phyloP scores from a whole-genome alignment of 768 basidiomycete species.

The Lentinus brumalis region DNA sequence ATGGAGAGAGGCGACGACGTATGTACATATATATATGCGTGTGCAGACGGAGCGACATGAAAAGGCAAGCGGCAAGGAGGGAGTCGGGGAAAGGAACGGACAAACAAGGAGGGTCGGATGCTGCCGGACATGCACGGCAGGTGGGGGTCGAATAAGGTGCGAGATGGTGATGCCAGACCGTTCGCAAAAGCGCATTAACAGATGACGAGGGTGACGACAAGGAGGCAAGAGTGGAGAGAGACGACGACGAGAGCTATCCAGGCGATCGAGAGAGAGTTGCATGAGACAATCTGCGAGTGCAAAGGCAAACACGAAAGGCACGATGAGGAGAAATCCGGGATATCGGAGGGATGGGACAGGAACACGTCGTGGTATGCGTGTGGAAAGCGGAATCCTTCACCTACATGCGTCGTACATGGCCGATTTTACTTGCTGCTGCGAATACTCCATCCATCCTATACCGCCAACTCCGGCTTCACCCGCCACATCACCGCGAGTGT shows the following conservation, averaged over 20 bases:
- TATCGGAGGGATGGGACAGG: conserved; percentile 6
- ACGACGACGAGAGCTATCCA: conserved; percentile 2
- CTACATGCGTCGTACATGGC: conserved; percentile 13
- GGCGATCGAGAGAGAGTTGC: background rate
- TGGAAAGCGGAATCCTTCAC: conserved; percentile 3
- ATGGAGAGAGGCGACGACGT: background rate
- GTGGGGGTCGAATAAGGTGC: conserved; percentile 7
- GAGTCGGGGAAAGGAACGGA: background rate
- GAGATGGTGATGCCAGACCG: background rate
- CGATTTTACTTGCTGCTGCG: conserved; percentile 11
- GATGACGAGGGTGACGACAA: conserved; percentile 1
- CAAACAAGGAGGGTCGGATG: conserved; percentile 18
- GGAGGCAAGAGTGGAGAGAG: background rate
- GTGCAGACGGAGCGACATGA: background rate
- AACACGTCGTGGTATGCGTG: background rate
- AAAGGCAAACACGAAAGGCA: background rate
- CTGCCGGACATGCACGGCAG: conserved; percentile 14
- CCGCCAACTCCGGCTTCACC: conserved; percentile 47
- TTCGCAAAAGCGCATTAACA: conserved; percentile 3
- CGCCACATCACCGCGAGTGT: conserved; percentile 77
- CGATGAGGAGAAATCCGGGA: conserved; percentile 13
- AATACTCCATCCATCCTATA: conserved; percentile 8
- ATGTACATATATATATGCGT: conserved; percentile 17
- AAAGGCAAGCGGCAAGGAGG: background rate
- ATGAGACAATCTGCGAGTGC: background rate